Conservation (phyloP, 331 rosid species). For the Acacia pycnantha region DNA sequence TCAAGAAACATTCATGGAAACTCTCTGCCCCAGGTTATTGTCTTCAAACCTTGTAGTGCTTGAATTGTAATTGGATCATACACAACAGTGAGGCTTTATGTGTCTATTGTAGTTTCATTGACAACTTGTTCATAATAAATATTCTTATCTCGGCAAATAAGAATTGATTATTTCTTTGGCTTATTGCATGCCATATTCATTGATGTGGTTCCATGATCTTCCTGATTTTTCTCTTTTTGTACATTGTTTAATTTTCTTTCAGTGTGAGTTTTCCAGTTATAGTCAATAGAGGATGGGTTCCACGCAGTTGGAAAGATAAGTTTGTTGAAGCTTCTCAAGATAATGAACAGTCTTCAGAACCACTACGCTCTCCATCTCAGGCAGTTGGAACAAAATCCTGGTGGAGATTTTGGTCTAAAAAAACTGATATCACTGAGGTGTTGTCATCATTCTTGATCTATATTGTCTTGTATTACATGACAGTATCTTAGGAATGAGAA, state of each 20-base stretch:
- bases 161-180: conserved; percentile 11
- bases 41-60: background rate
- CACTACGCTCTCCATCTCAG: conserved; percentile 37
- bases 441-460: background rate
- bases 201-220: conserved; percentile 3
- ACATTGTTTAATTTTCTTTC: conserved; percentile 34
- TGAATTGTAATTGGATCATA: background rate
- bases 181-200: background rate
- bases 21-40: background rate
- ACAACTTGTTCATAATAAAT: conserved; percentile 1
- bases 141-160: background rate
- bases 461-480: background rate
- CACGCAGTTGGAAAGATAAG: conserved; percentile 85
- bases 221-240: conserved; percentile 30
- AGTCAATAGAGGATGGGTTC: conserved; percentile 98
- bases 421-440: conserved; percentile 56
- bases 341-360: conserved; percentile 36
- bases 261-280: conserved; percentile 68
- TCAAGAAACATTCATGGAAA: background rate
- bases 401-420: conserved; percentile 87
- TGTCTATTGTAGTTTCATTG: background rate
- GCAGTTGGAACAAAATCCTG: conserved; percentile 56
- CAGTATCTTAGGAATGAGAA: conserved; percentile 3
- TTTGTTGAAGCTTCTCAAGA: conserved; percentile 42
- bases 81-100: background rate